These are phyloP conservation scores for Vitis rupestris DNA, from an alignment of 164 flowering plant species.

Conservation along the genomic window DNA sequence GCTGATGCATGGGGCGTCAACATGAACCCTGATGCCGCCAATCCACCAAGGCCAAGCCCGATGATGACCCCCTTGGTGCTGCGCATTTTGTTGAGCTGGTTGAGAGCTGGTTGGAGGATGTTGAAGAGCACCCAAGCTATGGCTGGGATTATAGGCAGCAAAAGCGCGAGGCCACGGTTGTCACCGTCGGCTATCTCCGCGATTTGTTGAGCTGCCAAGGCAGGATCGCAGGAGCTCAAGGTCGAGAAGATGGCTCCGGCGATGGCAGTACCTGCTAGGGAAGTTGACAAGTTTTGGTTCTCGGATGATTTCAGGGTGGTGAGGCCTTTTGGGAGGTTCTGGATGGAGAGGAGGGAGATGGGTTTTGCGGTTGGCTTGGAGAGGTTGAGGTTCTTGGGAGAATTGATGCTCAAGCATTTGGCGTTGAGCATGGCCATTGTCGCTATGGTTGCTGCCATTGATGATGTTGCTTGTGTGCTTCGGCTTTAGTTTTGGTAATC, in stretches of 20 bases:
- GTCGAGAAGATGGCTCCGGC: conserved; percentile 63
- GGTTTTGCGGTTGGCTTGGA: conserved; percentile 43
- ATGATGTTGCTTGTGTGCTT: neutral
- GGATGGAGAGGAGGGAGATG: conserved; percentile 48
- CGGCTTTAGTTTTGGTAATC: neutral
- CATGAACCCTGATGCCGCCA: conserved; percentile 51
- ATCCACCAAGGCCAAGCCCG: conserved; percentile 71
- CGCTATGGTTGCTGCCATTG: conserved; percentile 40
- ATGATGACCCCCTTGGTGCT: conserved; percentile 52
- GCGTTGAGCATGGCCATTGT: conserved; percentile 49
- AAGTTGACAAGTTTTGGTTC: conserved; percentile 3
- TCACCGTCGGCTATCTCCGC: conserved; percentile 57
- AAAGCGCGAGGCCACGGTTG: conserved; percentile 78
- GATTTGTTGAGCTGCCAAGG: conserved; percentile 70
- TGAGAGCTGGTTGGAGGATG: conserved; percentile 86
- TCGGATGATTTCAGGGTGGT: conserved; percentile 20
- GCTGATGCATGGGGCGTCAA: conserved; percentile 47
- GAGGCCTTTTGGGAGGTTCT: conserved; percentile 58
- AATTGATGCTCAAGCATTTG: conserved; percentile 40
- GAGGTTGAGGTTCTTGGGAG: conserved; percentile 33
- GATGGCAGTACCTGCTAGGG: conserved; percentile 41
- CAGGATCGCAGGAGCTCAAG: conserved; percentile 60
- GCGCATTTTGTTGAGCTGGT: conserved; percentile 76
- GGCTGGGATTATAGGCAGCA: conserved; percentile 81
- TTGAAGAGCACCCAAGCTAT: conserved; percentile 83